Evolutionary conservation across 2,329 filamentous ascomycete species (phyloP).

Genomic region (Coniochaeta sp.): DNA sequence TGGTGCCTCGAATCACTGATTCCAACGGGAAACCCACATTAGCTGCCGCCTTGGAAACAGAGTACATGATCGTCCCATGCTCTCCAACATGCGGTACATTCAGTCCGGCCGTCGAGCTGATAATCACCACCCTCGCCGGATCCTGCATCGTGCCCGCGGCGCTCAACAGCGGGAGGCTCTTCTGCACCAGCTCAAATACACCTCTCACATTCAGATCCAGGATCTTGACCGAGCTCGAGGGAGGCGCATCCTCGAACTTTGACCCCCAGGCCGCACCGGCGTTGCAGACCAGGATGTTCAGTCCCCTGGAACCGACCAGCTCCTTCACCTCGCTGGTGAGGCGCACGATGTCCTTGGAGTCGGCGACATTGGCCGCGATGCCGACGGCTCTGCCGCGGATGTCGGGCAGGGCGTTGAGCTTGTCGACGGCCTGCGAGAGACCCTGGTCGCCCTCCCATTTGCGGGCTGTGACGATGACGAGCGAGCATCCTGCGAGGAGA

Average conservation of each 20-base stretch:
- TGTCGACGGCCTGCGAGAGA: constrained; percentile 52
- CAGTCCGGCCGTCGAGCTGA: constrained; percentile 59
- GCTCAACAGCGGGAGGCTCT: constrained; percentile 24
- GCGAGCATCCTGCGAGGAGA: constrained; percentile 61
- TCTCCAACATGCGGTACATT: constrained; percentile 51
- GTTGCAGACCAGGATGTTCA: constrained; percentile 65
- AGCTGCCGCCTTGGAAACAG: constrained; percentile 60
- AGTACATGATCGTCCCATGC: constrained; percentile 58
- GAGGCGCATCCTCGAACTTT: constrained; percentile 53
- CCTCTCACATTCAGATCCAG: constrained; percentile 65
- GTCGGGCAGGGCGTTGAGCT: constrained; percentile 54
- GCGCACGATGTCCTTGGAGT: constrained; percentile 51
- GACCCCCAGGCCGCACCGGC: constrained; percentile 66
- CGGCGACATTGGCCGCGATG: constrained; percentile 58
- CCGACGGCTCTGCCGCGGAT: constrained; percentile 53
- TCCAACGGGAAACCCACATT: constrained; percentile 17
- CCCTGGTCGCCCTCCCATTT: constrained; percentile 52
- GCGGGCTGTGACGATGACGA: constrained; percentile 66
- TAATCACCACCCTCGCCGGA: constrained; percentile 57
- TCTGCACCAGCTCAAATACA: constrained; percentile 60
- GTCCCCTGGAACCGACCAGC: constrained; percentile 46
- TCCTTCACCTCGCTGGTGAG: constrained; percentile 46
- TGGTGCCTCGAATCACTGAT: not conserved
- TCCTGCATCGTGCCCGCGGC: constrained; percentile 29
- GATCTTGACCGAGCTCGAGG: constrained; percentile 56